Evolutionary conservation across 441 rosid genomes (phyloP).

Genomic region (Mallotus repandus): DNA sequence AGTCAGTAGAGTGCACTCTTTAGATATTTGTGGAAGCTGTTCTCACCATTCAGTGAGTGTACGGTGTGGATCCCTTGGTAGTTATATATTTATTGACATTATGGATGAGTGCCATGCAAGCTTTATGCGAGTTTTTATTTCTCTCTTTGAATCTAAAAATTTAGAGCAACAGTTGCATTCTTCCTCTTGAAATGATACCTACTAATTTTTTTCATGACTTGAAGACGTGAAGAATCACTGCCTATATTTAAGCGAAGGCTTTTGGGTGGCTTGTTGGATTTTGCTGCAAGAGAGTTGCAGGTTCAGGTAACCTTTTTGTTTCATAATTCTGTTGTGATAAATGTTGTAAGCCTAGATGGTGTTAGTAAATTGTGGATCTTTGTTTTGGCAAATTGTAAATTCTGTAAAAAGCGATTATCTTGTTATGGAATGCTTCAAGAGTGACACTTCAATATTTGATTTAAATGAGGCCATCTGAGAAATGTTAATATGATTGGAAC

Average conservation of each 20-base stretch:
- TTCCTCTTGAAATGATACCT: slow-evolving; percentile 15
- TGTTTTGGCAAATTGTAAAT: background rate
- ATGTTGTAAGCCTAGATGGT: background rate
- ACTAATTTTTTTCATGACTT: slow-evolving; percentile 29
- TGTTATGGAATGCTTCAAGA: slow-evolving; percentile 1
- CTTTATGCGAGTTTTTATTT: slow-evolving; percentile 4
- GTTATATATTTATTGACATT: background rate
- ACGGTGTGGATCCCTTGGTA: background rate
- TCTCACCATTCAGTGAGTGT: too few species aligned
- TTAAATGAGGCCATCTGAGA: slow-evolving; percentile 6
- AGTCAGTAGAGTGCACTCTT: too few species aligned
- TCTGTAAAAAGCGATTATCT: background rate
- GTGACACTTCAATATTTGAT: background rate
- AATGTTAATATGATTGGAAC: background rate
- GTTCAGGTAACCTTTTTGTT: slow-evolving; percentile 64
- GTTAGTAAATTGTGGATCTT: slow-evolving; percentile 10
- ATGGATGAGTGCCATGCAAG: background rate
- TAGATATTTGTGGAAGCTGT: too few species aligned
- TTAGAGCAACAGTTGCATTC: slow-evolving; percentile 1
- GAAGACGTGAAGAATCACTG: slow-evolving; percentile 96
- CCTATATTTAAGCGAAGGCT: slow-evolving; percentile 98
- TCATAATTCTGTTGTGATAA: background rate
- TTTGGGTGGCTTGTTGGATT: slow-evolving; percentile 93
- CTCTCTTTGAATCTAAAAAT: background rate
- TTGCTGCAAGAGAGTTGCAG: slow-evolving; percentile 98